phyloP scores from a whole-genome alignment of 768 basidiomycete species.

The Pisolithus microcarpus region DNA sequence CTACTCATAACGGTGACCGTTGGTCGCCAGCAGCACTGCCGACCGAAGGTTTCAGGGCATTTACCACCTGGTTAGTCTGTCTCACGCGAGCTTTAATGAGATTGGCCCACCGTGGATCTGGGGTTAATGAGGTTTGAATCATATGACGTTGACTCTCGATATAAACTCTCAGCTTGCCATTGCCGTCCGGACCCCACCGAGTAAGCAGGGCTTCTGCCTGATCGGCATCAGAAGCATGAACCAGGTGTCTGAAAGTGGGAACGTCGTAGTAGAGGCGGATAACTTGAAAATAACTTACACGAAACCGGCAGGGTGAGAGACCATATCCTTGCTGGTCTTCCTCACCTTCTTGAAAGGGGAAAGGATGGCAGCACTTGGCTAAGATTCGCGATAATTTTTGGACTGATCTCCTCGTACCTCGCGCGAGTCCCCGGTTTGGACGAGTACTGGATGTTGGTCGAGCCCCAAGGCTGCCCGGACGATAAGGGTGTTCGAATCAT shows the following conservation, averaged over 20 bases:
- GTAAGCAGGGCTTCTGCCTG: slow-evolving; percentile 81
- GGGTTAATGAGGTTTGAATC: slow-evolving; percentile 17
- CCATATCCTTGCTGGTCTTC: slow-evolving; percentile 82
- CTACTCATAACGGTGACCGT: slow-evolving; percentile 59
- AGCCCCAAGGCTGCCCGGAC: slow-evolving; percentile 53
- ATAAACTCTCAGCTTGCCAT: slow-evolving; percentile 82
- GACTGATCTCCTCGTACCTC: slow-evolving; percentile 53
- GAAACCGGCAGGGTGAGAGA: slow-evolving; percentile 75
- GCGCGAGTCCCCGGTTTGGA: slow-evolving; percentile 54
- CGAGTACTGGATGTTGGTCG: slow-evolving; percentile 26
- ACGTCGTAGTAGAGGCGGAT: slow-evolving; percentile 11
- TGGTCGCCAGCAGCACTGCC: slow-evolving; percentile 27
- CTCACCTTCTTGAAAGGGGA: slow-evolving; percentile 44
- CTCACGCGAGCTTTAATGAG: slow-evolving; percentile 79
- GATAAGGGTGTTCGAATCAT: slow-evolving; percentile 68
- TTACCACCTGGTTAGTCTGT: slow-evolving; percentile 62
- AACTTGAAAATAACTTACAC: slow-evolving; percentile 49
- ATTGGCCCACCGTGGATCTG: slow-evolving; percentile 84
- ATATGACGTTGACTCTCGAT: slow-evolving; percentile 12
- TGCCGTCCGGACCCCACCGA: slow-evolving; percentile 83
- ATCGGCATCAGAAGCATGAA: slow-evolving; percentile 87
- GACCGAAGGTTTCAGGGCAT: slow-evolving; percentile 54
- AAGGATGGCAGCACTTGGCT: slow-evolving; percentile 25
- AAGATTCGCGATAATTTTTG: slow-evolving; percentile 6
- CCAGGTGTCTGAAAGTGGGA: slow-evolving; percentile 57